Evolutionary conservation across 192 early-diverging fungal genomes (phyloP).

Genomic region (Ambispora gerdemannii): DNA sequence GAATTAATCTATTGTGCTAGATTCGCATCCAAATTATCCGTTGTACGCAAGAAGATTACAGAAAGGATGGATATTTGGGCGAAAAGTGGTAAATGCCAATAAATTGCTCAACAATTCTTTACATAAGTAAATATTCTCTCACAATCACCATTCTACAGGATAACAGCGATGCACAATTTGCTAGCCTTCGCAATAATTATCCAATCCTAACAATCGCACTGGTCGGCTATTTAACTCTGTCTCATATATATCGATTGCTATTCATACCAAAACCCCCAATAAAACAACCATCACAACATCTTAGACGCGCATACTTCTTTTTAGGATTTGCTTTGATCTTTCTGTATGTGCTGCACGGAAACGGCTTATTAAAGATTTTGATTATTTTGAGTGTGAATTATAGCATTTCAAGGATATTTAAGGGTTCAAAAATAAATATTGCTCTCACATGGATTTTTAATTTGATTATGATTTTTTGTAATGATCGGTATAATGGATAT

Average conservation of each 20-base stretch:
- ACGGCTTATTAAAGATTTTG: conserved; percentile 74
- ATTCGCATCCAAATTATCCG: conserved; percentile 42
- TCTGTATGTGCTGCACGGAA: conserved; percentile 66
- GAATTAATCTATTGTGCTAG: conserved; percentile 26
- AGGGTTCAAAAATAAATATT: conserved; percentile 56
- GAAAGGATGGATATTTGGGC: conserved; percentile 70
- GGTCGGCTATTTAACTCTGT: conserved; percentile 47
- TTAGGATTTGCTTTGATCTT: conserved; percentile 60
- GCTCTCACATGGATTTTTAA: conserved; percentile 79
- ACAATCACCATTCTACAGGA: conserved; percentile 44
- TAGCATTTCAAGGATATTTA: conserved; percentile 51
- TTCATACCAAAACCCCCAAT: conserved; percentile 32
- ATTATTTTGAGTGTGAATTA: conserved; percentile 65
- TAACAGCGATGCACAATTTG: conserved; percentile 72
- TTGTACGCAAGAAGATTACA: conserved; percentile 45
- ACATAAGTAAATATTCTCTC: neutral
- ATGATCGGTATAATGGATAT: conserved; percentile 75
- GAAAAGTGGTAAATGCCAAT: conserved; percentile 48
- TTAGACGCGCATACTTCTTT: conserved; percentile 50
- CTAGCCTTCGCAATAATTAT: conserved; percentile 64
- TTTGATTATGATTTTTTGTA: conserved; percentile 74
- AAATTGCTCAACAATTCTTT: neutral
- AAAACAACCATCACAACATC: conserved; percentile 37
- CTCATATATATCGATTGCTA: conserved; percentile 41
- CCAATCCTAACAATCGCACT: conserved; percentile 48